phyloP scores from a whole-genome alignment of 2,329 filamentous ascomycete genomes.

The Westerdykella aurantiaca region DNA sequence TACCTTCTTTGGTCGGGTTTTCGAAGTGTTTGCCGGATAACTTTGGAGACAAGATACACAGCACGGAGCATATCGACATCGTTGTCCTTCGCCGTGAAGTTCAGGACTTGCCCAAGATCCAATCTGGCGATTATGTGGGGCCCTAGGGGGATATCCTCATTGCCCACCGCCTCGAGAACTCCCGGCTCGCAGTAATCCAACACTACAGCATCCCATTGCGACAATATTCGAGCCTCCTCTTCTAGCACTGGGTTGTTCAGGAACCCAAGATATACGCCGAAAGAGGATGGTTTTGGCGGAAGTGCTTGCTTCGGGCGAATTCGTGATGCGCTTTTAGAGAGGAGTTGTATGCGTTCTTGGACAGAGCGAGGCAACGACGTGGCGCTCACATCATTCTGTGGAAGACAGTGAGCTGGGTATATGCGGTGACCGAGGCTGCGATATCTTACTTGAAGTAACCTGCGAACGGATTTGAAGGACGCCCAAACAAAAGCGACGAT shows the following conservation, averaged over 20 bases:
- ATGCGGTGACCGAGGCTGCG: not conserved
- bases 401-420: slow-evolving; percentile 6
- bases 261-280: slow-evolving; percentile 32
- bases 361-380: slow-evolving; percentile 21
- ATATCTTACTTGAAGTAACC: slow-evolving; percentile 17
- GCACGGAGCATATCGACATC: slow-evolving; percentile 24
- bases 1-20: slow-evolving; percentile 20
- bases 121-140: slow-evolving; percentile 30
- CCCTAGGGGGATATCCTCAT: slow-evolving; percentile 19
- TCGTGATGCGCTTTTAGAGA: slow-evolving; percentile 17
- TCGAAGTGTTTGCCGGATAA: slow-evolving; percentile 20
- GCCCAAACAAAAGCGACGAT: slow-evolving; percentile 23
- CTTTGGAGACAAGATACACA: slow-evolving; percentile 21
- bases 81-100: slow-evolving; percentile 13
- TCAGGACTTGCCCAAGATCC: slow-evolving; percentile 23
- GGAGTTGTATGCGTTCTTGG: slow-evolving; percentile 25
- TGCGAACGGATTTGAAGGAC: slow-evolving; percentile 16
- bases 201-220: slow-evolving; percentile 31
- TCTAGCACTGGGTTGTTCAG: slow-evolving; percentile 21
- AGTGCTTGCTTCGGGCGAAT: slow-evolving; percentile 15
- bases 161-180: slow-evolving; percentile 25
- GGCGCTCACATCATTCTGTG: slow-evolving; percentile 13
- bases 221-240: slow-evolving; percentile 21
- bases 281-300: slow-evolving; percentile 26
- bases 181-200: slow-evolving; percentile 27